Evolutionary conservation across 2,329 filamentous ascomycete species (phyloP), one percentile per base, ranked within the genome.

Genomic region (Aspergillus jensenii): DNA sequence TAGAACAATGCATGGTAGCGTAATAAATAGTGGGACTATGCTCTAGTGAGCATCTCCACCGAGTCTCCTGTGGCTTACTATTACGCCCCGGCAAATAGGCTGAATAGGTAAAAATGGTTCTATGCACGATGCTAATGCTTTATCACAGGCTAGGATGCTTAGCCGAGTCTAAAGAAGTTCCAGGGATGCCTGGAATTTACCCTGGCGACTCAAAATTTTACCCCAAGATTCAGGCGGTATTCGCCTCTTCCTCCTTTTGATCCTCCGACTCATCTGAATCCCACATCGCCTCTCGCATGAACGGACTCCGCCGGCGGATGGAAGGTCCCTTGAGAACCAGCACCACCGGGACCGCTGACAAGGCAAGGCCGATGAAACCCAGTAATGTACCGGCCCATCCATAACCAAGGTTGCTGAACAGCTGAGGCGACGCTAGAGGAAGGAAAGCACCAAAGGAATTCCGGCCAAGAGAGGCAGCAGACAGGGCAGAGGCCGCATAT

Each of bases 391-490:
- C 73, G 6, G 78, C 79, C 77, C 77, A 79, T 1, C 73, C 72
- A 56, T 73, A 78, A 0, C 76, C 76, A 7, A 81, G 60, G 1
- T 70, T 75, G 3, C 69, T 56, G 45, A 78, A 80, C 1, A 80
- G 63, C 17, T 70, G 59, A 14, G 72, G 76, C 1, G 77, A 76
- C 0, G 76, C 77, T 0, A 81, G 67, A 0, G 80, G 79, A 12
- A 82, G 62, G 11, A 78, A 80, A 0, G 77, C 78, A 6, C 76
- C 79, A n/a, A 81, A 74, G 0, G 71, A 58, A 55, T 79, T 81
- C 6, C 79, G 68, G 0, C 79, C 71, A 4, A 82, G 67, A 0
- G 77, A 78, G 2, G 78, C 79, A 0, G 78, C 79, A 0, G 77
- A 76, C 1, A 81, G 67, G 0, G 79, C 77, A 1, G 76, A 79